A percentile compares a stretch with the other conserved stretches of the same genome.
Conservation (phyloP, 2,329 filamentous ascomycete genomes). For the Raffaelea deltoideospora region DNA sequence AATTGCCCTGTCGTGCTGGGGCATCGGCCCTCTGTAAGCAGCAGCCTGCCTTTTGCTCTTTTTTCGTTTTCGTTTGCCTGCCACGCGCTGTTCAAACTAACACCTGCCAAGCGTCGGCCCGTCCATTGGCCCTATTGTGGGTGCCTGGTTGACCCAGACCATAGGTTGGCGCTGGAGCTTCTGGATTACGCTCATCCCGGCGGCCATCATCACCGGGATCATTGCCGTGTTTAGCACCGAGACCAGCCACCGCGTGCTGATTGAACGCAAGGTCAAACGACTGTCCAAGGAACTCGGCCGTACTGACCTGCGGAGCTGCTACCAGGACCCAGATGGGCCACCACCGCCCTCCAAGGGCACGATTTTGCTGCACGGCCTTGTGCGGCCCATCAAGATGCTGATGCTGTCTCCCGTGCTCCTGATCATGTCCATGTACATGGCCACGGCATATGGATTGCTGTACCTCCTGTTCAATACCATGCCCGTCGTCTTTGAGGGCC, state of each 20-base stretch:
- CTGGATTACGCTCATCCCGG: conserved; percentile 36
- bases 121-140: conserved; percentile 29
- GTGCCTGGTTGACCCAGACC: conserved; percentile 31
- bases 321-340: conserved; percentile 12
- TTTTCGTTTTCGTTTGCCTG: no score
- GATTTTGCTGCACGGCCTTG: conserved; percentile 23
- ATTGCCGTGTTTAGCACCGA: conserved; percentile 27
- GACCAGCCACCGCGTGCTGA: conserved; percentile 34
- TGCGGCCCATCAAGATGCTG: conserved; percentile 36
- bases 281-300: conserved; percentile 30
- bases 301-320: conserved; percentile 29
- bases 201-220: conserved; percentile 17
- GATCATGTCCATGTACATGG: conserved; percentile 30
- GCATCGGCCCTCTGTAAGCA: conserved; percentile 14
- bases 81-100: background rate
- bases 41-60: background rate
- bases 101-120: conserved; percentile 17
- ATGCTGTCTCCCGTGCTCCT: conserved; percentile 31
- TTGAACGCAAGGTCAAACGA: conserved; percentile 29
- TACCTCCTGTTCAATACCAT: conserved; percentile 41
- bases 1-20: conserved; percentile 36
- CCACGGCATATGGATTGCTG: conserved; percentile 35
- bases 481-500: conserved; percentile 30
- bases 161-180: conserved; percentile 23
- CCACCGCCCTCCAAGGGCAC: conserved; percentile 9